Base-by-base conservation (phyloP, 139 green algal genomes). In the Coelastrella sp. region DNA sequence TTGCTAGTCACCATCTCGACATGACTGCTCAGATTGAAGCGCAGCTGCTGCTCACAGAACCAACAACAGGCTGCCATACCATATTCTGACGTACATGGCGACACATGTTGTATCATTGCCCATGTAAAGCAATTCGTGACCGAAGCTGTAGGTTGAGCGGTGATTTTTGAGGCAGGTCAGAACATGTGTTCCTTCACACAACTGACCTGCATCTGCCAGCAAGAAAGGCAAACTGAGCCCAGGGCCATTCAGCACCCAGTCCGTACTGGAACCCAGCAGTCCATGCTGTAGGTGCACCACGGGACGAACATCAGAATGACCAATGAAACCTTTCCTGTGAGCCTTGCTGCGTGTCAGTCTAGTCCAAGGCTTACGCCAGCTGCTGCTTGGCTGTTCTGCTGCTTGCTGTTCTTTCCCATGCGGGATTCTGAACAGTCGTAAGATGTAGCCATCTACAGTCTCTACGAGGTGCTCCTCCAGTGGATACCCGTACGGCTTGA, bases 251-350 rank as follows among this genome's bases (percentile, higher is more conserved):
- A 96, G 76, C 38, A 96, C 90, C 80, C 89, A 98, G 34, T 91
- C 92, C 1, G 94, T 95, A 27, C 78, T 89, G 23, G 79, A 93
- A 76, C 97, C 95, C 60, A 98, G 89, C 34, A 98, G 85, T 0
- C 92, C 95, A 79, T 98, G 95, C 87, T 94, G 90, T 34, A 98
- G 85, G 23, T 96, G 86, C 23, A 96, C 95, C 5, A 91, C 86
- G 4, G 93, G 89, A 40, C 81, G 35, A 9, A 25, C 41, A 35
- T 35, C 50, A 34, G 5, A n/a, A n/a, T n/a, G n/a, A n/a, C n/a
- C n/a, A n/a, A n/a, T n/a, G n/a, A n/a, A n/a, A n/a, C n/a, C 45
- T 57, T 1, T 57, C 45, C 45, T 57, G 45, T n/a, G n/a, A n/a
- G n/a, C n/a, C n/a, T n/a, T n/a, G n/a, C n/a, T n/a, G n/a, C n/a